Evolutionary conservation across 148 eudicot species (phyloP), one percentile per base, ranked within the genome.

Genomic region (Arbutus unedo): DNA sequence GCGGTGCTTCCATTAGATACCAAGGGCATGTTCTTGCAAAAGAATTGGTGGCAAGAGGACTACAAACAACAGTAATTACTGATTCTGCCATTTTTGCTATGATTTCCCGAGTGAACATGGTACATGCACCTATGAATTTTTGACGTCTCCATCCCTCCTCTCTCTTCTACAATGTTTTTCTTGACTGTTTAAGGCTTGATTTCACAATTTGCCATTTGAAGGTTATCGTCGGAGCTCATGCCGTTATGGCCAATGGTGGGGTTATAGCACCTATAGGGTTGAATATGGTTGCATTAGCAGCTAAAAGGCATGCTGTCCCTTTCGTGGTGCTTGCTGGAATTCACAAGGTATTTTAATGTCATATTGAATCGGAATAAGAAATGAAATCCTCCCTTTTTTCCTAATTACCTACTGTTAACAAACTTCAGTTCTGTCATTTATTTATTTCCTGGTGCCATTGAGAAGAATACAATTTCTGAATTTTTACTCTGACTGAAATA

Each of bases 181-280:
- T 4, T 74, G 21, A 6, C 60, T 72, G 23, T 49, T 55, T 80
- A 48, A 2, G 14, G 38, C 45, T 47, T 81, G 80, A 21, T 54
- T n/a, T n/a, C 68, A 25, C 70, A 13, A 45, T 51, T 78, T 49
- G 50, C 75, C 38, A 48, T 83, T 57, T 81, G 62, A 82, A 96
- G 99, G 99, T 96, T 60, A 93, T 96, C 77, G 99, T 96, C 76
- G 99, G 99, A 90, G 98, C 99, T 90, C 99, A 96, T 90, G 98
- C 97, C 82, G 91, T 96, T 84, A 96, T 96, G 99, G 97, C 98
- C 60, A 96, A 96, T 90, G 99, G 99, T 79, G 98, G 99, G 78
- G 87, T 96, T 79, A 89, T 96, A 76, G 97, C 99, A 79, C 98
- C 98, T 74, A 97, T 96, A 87, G 99, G 99, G 75, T 86, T 96